Base-by-base conservation (phyloP, 2,329 filamentous ascomycete species). In the Aspergillus sp. region DNA sequence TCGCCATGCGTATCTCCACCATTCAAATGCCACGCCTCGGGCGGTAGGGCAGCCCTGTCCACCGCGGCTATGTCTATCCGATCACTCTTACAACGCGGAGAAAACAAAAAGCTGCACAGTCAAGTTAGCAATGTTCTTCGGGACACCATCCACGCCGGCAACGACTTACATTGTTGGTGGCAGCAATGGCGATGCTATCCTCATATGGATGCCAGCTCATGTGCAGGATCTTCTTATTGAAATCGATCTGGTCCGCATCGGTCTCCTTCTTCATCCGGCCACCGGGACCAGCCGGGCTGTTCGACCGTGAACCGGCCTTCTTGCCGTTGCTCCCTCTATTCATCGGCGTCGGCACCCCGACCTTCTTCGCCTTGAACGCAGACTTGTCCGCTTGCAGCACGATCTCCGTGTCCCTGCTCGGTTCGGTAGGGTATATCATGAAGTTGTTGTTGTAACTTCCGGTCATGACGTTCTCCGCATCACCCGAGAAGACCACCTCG, bases 141-240 rank as follows among this genome's bases (percentile, higher is more conserved):
- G n/a, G n/a, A n/a, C n/a, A n/a, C n/a, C n/a, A n/a, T n/a, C n/a
- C n/a, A n/a, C n/a, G n/a, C n/a, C n/a, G n/a, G n/a, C n/a, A n/a
- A n/a, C n/a, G 26, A 71, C 89, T 82, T 68, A 96, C 91, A 66
- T 98, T 98, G 72, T 98, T 98, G 44, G 91, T 98, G 40, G 91
- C 91, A 49, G 91, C 91, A 69, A 98, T 98, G 36, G 91, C 91
- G 66, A 98, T 98, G 68, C 89, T 96, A 67, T 98, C 89, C 66
- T 98, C 91, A 53, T 93, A 95, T 30, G 91, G 91, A 78, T 98
- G 91, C 91, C 91, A 98, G 67, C 89, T 96, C 91, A 98, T 98
- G 63, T 98, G 91, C 57, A 98, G 62, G 52, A 98, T 98, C 76
- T 98, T 98, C 76, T 96, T 98, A 74, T 96, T 96, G 66, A 96